Evolutionary conservation across 1,284 basidiomycete genomes (phyloP).

Genomic region (Schizophyllum amplum): DNA sequence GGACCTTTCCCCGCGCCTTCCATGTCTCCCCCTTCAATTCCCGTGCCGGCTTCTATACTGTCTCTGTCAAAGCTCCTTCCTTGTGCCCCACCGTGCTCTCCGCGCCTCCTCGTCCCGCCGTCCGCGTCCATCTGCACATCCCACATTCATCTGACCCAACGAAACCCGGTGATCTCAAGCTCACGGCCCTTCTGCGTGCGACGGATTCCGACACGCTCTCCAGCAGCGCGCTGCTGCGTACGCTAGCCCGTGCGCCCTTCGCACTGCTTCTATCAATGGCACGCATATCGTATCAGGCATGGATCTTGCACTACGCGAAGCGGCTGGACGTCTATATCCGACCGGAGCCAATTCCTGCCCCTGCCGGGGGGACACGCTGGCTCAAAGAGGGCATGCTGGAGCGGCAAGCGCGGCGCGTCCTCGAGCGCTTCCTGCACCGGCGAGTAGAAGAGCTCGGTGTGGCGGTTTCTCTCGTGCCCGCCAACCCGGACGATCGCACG

Average conservation of each 20-base stretch:
- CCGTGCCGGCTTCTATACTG: slow-evolving; percentile 57
- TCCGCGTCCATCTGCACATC: slow-evolving; percentile 39
- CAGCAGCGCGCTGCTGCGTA: slow-evolving; percentile 30
- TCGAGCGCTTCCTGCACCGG: slow-evolving; percentile 27
- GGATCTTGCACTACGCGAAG: slow-evolving; percentile 58
- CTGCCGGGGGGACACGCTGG: slow-evolving; percentile 28
- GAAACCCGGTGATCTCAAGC: slow-evolving; percentile 33
- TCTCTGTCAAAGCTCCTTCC: slow-evolving; percentile 39
- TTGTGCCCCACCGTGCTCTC: slow-evolving; percentile 28
- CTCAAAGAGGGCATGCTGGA: slow-evolving; percentile 34
- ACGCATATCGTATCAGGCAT: slow-evolving; percentile 62
- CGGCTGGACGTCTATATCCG: slow-evolving; percentile 54
- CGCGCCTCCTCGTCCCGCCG: slow-evolving; percentile 26
- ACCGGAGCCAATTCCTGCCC: slow-evolving; percentile 47
- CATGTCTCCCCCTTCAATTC: slow-evolving; percentile 82
- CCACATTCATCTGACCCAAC: slow-evolving; percentile 11
- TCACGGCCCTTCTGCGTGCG: slow-evolving; percentile 39
- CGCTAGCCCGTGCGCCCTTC: slow-evolving; percentile 43
- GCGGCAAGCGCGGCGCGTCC: slow-evolving; percentile 25
- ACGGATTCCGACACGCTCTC: slow-evolving; percentile 33
- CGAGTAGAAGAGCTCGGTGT: slow-evolving; percentile 27
- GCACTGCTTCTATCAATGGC: slow-evolving; percentile 51
- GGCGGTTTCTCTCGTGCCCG: slow-evolving; percentile 30
- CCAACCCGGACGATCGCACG: slow-evolving; percentile 24
- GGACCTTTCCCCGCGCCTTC: slow-evolving; percentile 67